phyloP scores from a whole-genome alignment of 495 filamentous ascomycete genomes.

The Xylaria grammica region DNA sequence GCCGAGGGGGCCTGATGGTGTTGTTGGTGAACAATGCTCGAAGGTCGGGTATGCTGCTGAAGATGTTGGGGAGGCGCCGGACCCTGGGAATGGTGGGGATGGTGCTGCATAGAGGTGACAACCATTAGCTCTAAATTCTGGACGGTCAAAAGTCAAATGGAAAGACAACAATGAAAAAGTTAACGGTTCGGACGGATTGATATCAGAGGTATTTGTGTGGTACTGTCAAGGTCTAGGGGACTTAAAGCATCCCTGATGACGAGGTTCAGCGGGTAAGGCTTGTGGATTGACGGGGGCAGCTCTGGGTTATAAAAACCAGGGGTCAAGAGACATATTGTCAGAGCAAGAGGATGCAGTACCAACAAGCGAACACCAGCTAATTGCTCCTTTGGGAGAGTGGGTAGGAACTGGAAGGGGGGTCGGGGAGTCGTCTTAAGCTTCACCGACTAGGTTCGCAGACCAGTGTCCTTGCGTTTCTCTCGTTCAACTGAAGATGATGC shows the following conservation, averaged over 20 bases:
- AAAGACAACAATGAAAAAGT: conserved; percentile 36
- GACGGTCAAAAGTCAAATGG: conserved; percentile 39
- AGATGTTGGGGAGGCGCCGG: conserved; percentile 60
- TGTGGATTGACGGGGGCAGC: conserved; percentile 49
- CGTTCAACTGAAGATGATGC: not conserved
- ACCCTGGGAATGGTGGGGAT: conserved; percentile 64
- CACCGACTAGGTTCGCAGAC: conserved; percentile 43
- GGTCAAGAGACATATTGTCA: conserved; percentile 36
- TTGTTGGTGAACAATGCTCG: conserved; percentile 68
- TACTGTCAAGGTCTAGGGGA: conserved; percentile 33
- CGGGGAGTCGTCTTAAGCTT: conserved; percentile 50
- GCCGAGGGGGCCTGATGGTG: conserved; percentile 59
- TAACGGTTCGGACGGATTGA: conserved; percentile 42
- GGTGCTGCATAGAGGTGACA: conserved; percentile 63
- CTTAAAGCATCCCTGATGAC: conserved; percentile 44
- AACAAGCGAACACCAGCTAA: conserved; percentile 39
- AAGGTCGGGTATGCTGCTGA: conserved; percentile 65
- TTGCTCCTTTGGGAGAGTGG: conserved; percentile 42
- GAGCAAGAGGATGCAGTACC: conserved; percentile 42
- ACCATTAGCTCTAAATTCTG: conserved; percentile 52
- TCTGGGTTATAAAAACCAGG: conserved; percentile 48
- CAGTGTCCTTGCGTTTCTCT: not conserved
- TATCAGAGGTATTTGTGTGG: not conserved
- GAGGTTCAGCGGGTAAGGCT: conserved; percentile 53
- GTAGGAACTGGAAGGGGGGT: conserved; percentile 49